phyloP scores from a whole-genome alignment of 345 rosid species.

The Mangifera indica region DNA sequence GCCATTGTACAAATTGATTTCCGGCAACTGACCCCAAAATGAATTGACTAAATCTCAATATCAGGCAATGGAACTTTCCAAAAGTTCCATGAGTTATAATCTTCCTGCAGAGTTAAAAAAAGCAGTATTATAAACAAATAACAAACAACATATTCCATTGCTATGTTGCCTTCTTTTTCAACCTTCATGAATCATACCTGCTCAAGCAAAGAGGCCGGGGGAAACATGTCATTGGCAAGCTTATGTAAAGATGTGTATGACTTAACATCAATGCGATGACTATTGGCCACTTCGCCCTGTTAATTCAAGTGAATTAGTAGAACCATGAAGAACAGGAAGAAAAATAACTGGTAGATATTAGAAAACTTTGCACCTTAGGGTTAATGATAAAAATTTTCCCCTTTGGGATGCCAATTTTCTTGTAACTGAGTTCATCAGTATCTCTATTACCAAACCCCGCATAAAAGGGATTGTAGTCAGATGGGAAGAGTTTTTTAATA shows the following conservation, averaged over 20 bases:
- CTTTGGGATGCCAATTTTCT: constrained; percentile 86
- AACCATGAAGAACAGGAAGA: neutral
- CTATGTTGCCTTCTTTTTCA: neutral
- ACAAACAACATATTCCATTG: neutral
- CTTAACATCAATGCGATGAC: constrained; percentile 65
- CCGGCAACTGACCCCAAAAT: too few relatives aligned
- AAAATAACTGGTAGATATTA: neutral
- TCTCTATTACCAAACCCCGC: constrained; percentile 95
- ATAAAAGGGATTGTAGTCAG: constrained; percentile 86
- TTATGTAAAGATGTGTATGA: constrained; percentile 89
- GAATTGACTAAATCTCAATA: constrained; percentile 34
- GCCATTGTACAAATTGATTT: too few relatives aligned
- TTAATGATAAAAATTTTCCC: constrained; percentile 90
- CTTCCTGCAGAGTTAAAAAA: constrained; percentile 55
- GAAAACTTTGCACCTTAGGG: constrained; percentile 60
- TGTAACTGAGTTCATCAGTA: constrained; percentile 87
- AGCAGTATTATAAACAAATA: neutral
- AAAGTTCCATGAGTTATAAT: constrained; percentile 77
- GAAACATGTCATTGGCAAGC: constrained; percentile 89
- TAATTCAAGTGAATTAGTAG: constrained; percentile 4
- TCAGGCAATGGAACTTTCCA: constrained; percentile 74
- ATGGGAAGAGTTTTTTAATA: constrained; percentile 79
- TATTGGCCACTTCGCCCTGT: constrained; percentile 92
- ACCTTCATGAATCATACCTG: constrained; percentile 47
- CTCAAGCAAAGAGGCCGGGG: constrained; percentile 74